Percentiles rank a stretch among this genome's conserved stretches.
Evolutionary conservation across 1,284 basidiomycete species (phyloP).

Genomic region (Apiotrichum porosum): DNA sequence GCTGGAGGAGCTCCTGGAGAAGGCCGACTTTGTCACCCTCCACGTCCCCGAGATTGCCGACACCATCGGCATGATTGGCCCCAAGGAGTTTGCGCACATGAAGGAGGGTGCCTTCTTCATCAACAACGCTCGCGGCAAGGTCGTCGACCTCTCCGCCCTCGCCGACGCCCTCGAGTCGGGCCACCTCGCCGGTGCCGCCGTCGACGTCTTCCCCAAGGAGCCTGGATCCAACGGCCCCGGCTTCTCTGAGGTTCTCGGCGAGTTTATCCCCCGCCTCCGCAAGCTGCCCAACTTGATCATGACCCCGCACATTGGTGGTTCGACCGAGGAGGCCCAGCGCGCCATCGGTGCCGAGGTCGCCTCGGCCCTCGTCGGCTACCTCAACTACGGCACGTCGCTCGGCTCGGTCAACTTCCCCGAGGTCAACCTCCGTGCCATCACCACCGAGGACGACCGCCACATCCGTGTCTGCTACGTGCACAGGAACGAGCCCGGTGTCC

Average conservation of each 20-base stretch:
- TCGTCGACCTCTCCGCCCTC: conserved; percentile 91
- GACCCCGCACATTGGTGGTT: conserved; percentile 97
- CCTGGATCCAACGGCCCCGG: conserved; percentile 80
- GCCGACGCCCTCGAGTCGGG: conserved; percentile 73
- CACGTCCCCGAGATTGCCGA: conserved; percentile 97
- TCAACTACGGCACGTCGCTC: conserved; percentile 84
- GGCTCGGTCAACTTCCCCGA: conserved; percentile 99
- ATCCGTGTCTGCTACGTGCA: conserved; percentile 95
- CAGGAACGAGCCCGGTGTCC: conserved; percentile 94
- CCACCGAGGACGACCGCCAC: conserved; percentile 68
- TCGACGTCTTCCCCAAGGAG: conserved; percentile 94
- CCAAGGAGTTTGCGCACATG: conserved; percentile 76
- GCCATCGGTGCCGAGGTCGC: conserved; percentile 97
- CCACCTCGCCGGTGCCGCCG: conserved; percentile 85
- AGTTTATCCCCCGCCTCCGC: conserved; percentile 71
- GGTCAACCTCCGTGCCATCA: conserved; percentile 89
- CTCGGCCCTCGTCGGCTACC: conserved; percentile 76
- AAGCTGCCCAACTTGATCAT: conserved; percentile 81
- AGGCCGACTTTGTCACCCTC: conserved; percentile 90
- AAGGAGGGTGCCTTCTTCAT: conserved; percentile 93
- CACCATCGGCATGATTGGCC: conserved; percentile 89
- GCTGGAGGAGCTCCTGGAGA: conserved; percentile 68
- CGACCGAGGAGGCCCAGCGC: conserved; percentile 95
- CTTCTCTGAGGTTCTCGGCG: conserved; percentile 79
- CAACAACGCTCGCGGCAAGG: conserved; percentile 94